Evolutionary conservation across 495 filamentous ascomycete genomes (phyloP), one percentile per base, ranked within the genome.

Genomic region (Usnea hakonensis): DNA sequence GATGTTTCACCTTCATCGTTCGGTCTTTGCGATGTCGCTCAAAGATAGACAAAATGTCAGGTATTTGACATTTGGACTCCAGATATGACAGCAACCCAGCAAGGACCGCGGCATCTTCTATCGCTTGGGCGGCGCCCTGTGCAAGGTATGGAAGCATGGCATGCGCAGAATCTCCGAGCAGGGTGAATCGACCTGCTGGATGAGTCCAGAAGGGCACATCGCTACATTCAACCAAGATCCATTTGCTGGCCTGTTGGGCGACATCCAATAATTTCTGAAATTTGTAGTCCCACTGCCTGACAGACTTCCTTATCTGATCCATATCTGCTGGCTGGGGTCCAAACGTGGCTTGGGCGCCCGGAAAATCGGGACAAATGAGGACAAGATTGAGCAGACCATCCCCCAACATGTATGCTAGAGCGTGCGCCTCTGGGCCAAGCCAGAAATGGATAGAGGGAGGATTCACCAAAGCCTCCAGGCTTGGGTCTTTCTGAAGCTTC

Each of bases 131-230:
- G 14, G 81, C 78, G 23, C 80, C 80, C 70, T 83, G 79, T 8
- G 74, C 78, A 13, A 82, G 71, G 68, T 83, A 83, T 5, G 81
- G 81, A 55, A 88, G 78, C 69, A 84, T 87, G 5, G 86, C 84
- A 66, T 89, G 86, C 50, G 83, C 84, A 10, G 86, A 80, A 68
- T 88, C 86, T 26, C 86, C 86, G 30, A 88, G 75, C 40, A 89
- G 68, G 13, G 82, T 83, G 57, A 87, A 81, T 35, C 73, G 75
- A 3, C 74, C 77, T 6, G 72, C 70, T 6, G 75, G 67, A 52
- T 79, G 78, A 14, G 71, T 71, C 82, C 81, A 84, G 30, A 56
- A 70, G 14, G 74, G 65, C 16, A 82, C 66, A n/a, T 73, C 60
- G 26, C 13, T 38, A 21, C 52, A 59, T 9, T 56, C 41, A 9